These are phyloP conservation scores for Capsella rubella DNA, from an alignment of 441 rosid genomes.

Conservation along the genomic window DNA sequence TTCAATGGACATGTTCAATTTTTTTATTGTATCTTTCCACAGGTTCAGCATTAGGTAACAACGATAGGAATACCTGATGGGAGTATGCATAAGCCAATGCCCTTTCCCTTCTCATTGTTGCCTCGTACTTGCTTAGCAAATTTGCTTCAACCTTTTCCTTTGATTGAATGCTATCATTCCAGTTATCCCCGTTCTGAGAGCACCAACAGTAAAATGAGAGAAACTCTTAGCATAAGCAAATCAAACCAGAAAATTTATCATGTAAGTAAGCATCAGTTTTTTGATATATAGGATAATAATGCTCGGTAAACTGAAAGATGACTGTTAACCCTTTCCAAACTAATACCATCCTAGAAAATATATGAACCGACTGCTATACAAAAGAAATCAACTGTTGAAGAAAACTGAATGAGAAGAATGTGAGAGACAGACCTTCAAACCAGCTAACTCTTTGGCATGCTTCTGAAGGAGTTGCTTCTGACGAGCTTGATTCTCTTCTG, in stretches of 20 bases:
- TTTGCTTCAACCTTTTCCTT: constrained; percentile 68
- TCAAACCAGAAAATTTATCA: not conserved
- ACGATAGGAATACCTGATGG: constrained; percentile 61
- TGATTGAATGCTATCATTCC: constrained; percentile 69
- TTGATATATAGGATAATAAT: not conserved
- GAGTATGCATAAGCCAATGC: constrained; percentile 70
- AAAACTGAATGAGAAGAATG: not conserved
- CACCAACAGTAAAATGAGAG: constrained; percentile 1
- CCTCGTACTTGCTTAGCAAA: constrained; percentile 66
- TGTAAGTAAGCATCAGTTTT: constrained; percentile 8
- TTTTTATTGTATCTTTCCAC: constrained; percentile 6
- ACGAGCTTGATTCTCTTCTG: constrained; percentile 90
- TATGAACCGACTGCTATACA: not conserved
- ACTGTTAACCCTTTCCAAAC: not conserved
- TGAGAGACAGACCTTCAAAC: constrained; percentile 54
- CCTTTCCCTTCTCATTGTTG: constrained; percentile 72
- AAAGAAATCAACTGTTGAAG: constrained; percentile 5
- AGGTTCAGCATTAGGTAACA: not conserved
- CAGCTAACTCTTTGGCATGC: constrained; percentile 82
- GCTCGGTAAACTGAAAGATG: not conserved
- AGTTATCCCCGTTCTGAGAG: constrained; percentile 63
- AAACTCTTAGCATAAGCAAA: constrained; percentile 24
- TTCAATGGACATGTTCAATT: constrained; percentile 6
- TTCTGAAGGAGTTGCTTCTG: constrained; percentile 87
- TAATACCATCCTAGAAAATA: constrained; percentile 1